Evolutionary conservation across 129 eudicot genomes (phyloP), one percentile per base, ranked within the genome.

Genomic region (Saposhnikovia divaricata): DNA sequence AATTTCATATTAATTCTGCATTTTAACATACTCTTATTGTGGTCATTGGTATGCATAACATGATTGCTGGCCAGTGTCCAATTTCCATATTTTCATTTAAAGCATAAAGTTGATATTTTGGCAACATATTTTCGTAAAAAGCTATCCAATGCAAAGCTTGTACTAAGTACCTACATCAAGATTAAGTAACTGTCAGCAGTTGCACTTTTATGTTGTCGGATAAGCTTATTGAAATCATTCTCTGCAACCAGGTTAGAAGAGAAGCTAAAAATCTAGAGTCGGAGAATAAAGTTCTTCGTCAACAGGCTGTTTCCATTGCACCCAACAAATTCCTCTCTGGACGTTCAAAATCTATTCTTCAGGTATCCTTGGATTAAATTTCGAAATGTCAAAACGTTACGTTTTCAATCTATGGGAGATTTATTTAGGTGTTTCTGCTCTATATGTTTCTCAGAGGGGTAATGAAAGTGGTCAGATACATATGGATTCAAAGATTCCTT

Each of bases 281-380:
- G 38, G 98, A 95, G 91, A 95, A 90, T 77, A 89, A 95, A 89
- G 98, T 95, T 77, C 88, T 95, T 80, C 97, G 98, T 78, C 97
- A 95, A 83, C 98, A 95, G 77, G 92, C 98, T 28, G 96, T 95
- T 45, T 95, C 98, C 79, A 89, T 95, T 87, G 97, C 94, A 76
- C 97, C 97, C 42, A 95, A 92, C 66, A 95, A 95, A 81, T 87
- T 89, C 80, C 92, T 90, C 63, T 94, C 97, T 27, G 96, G 97
- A 75, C 92, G 98, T 72, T 90, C 96, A 4, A 92, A 90, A 84
- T 95, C 98, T 34, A 87, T 86, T 76, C 81, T 95, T 65, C 98
- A 92, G 97, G 98, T 95, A 87, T 28, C 61, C 47, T 45, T 11
- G 7, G 31, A 34, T 23, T 1, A 46, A 13, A 51, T 42, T 70